Evolutionary conservation across 2,329 filamentous ascomycete species (phyloP), one percentile per base, ranked within the genome.

Genomic region (Microdochium bolleyi): DNA sequence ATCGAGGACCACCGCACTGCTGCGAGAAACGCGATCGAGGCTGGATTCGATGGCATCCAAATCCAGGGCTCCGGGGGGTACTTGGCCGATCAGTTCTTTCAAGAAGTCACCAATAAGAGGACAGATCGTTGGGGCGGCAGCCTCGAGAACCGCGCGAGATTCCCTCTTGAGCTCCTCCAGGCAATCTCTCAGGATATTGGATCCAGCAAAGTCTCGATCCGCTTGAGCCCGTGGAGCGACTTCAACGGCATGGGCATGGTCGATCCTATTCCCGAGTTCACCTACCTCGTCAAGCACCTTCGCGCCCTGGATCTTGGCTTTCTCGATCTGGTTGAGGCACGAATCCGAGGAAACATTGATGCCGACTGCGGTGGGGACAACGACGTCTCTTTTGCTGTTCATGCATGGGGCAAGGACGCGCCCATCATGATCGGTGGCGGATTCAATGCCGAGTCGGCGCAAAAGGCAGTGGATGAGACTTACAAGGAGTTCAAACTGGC

Each of bases 181-280:
- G 49, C 49, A 21, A 22, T 51, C 49, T 21, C 25, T 8, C 16
- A 41, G 21, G 48, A 21, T 9, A 30, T 49, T 10, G 48, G 48
- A n/a, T 25, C 19, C 9, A 25, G 9, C 9, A 24, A 30, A 27
- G 48, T 49, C 25, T 10, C 19, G 16, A 34, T 50, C 14, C 24
- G 30, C 13, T 30, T 50, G 19, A 30, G 24, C 19, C 49, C 49
- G 19, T 32, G 27, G 24, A 50, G 49, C 27, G 24, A 50, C 24
- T 50, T 8, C 19, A 4, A 11, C 9, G 49, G 49, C 30, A 84
- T 88, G 83, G 68, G 70, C 2, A 85, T 87, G 80, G 57, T 65
- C 0, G 74, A 88, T 48, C 83, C 84, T 0, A 61, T 80, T 10
- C 79, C 83, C 0, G 83, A 88, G 55, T 89, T 87, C 61, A 70